Conservation (phyloP, 805 yeast genomes). For the Teunomyces barrocoloradensis region DNA sequence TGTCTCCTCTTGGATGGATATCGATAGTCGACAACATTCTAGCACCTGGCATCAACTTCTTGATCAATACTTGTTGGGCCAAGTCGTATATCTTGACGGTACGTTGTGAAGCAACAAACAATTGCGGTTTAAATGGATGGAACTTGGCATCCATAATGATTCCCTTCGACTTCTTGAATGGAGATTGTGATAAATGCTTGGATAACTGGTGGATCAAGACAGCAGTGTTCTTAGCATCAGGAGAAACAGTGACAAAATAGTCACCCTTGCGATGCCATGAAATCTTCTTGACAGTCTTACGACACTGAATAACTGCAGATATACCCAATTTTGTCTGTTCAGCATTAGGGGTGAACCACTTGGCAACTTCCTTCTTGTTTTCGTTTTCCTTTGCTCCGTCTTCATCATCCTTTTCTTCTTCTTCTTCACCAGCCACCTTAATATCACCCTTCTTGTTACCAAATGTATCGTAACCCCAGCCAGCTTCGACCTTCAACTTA, state of each 20-base stretch:
- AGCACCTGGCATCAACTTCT: slow-evolving; percentile 91
- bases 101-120: slow-evolving; percentile 92
- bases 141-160: slow-evolving; percentile 93
- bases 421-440: slow-evolving; percentile 41
- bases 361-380: slow-evolving; percentile 54
- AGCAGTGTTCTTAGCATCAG: slow-evolving; percentile 83
- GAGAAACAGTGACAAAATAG: slow-evolving; percentile 95
- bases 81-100: slow-evolving; percentile 88
- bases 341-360: slow-evolving; percentile 78
- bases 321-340: slow-evolving; percentile 64
- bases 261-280: slow-evolving; percentile 98
- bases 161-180: slow-evolving; percentile 90
- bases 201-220: slow-evolving; percentile 93
- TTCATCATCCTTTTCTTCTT: slow-evolving; percentile 25
- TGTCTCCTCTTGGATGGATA: slow-evolving; percentile 95
- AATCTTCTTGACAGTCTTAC: slow-evolving; percentile 69
- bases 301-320: slow-evolving; percentile 64
- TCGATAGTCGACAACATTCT: slow-evolving; percentile 91
- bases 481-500: slow-evolving; percentile 75
- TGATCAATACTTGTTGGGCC: slow-evolving; percentile 76
- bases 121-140: slow-evolving; percentile 94
- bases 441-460: slow-evolving; percentile 48
- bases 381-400: slow-evolving; percentile 14
- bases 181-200: slow-evolving; percentile 92
- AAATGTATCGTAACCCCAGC: slow-evolving; percentile 81